Percentiles rank a stretch among this genome's conserved stretches.
Conservation (phyloP, 306 rosid species). For the Vigna hirtella region DNA sequence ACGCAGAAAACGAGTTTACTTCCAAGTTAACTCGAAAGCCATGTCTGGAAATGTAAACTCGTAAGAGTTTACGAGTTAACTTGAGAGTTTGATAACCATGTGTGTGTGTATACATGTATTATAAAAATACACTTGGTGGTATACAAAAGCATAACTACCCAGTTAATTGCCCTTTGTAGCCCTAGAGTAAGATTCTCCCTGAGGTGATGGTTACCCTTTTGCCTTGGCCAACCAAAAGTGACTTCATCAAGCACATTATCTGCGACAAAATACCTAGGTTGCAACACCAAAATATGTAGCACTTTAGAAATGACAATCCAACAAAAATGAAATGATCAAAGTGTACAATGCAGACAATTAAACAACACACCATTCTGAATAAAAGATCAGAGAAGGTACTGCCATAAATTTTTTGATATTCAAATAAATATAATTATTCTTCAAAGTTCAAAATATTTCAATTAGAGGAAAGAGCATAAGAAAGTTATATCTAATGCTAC, state of each 20-base stretch:
- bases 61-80: too few relatives aligned
- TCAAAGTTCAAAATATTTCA: slow-evolving; percentile 26
- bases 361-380: neutral
- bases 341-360: neutral
- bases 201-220: slow-evolving; percentile 63
- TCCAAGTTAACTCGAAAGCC: too few relatives aligned
- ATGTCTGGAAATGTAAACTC: too few relatives aligned
- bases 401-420: slow-evolving; percentile 4
- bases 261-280: slow-evolving; percentile 81
- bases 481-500: slow-evolving; percentile 32
- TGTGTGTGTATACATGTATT: neutral
- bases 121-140: slow-evolving; percentile 22
- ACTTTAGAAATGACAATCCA: slow-evolving; percentile 31
- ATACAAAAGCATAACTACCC: slow-evolving; percentile 65
- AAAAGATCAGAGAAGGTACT: slow-evolving; percentile 10
- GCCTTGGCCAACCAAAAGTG: slow-evolving; percentile 97
- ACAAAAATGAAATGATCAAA: slow-evolving; percentile 3
- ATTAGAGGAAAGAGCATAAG: slow-evolving; percentile 27
- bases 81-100: too few relatives aligned
- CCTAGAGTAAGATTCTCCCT: slow-evolving; percentile 80
- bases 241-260: slow-evolving; percentile 93
- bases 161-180: slow-evolving; percentile 90
- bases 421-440: slow-evolving; percentile 14
- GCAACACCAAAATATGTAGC: slow-evolving; percentile 35
- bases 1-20: too few relatives aligned